Evolutionary conservation across 2,329 filamentous ascomycete species (phyloP), one percentile per base, ranked within the genome.

Genomic region (Colletotrichum truncatum): DNA sequence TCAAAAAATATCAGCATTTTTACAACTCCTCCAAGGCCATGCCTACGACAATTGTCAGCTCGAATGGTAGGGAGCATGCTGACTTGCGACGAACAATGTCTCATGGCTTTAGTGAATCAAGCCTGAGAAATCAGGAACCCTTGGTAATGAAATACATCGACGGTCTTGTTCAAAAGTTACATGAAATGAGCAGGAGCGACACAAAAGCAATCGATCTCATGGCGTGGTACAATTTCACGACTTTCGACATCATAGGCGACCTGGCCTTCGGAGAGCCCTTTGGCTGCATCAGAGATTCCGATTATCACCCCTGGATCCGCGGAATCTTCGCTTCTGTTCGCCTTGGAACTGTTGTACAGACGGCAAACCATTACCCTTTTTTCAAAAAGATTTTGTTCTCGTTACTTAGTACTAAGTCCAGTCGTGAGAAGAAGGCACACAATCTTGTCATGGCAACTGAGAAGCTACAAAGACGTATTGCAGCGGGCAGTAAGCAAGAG

Each of bases 131-230:
- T 1, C 73, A 75, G 59, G 66, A 73, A 43, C 58, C 68, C 1
- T 21, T 70, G 1, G 68, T 84, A 56, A 71, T 74, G 54, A 66
- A 68, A 0, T 80, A 83, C 66, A 75, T 80, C n/a, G 71, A 78
- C 38, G 63, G 80, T 7, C 73, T 83, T 36, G 73, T 82, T 28
- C 49, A 70, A 11, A 73, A 73, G 23, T 66, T 84, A 46, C 71
- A 69, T 23, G 76, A 80, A 23, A 52, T 36, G 6, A n/a, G 16
- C 2, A 4, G 23, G 6, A 21, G 32, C 30, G 48, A 18, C 16
- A 25, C 11, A 7, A 11, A 14, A 32, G 38, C 36, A 21, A 18
- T 55, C 21, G 52, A 55, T 14, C 28, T 45, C 36, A 36, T 55
- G 10, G 14, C n/a, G n/a, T 55, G 23, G 36, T 45, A 45, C 4